Base-by-base conservation (phyloP, 495 filamentous ascomycete species). In the Hyaloscypha bicolor region DNA sequence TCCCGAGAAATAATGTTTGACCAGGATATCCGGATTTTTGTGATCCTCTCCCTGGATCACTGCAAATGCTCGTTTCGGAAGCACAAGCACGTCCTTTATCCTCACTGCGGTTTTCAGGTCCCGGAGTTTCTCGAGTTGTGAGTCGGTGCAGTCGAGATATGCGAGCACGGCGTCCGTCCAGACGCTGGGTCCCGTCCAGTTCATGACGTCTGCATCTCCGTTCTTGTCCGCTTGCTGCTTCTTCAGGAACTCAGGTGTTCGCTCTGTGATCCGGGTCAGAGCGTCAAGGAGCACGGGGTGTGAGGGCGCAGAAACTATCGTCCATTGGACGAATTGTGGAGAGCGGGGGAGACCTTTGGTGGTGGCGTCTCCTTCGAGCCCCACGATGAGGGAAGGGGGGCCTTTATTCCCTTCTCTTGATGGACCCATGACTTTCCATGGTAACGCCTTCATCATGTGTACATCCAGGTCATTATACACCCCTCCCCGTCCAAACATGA, bases 401-500 rank as follows among this genome's bases (percentile, higher is more conserved):
- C 53, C 53, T 56, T 56, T 25, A 16, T 29, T 56, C 22, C 53
- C 53, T 12, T 29, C 19, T 29, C 16, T 56, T 29, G 53, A 19
- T 30, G 53, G 53, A 12, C 53, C 53, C 53, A 56, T 56, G 21
- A 56, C 53, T 11, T 31, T 30, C 53, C 53, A 56, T 2, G 53
- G 53, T n/a, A 56, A 16, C 8, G 53, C 8, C 21, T 56, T 56
- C 29, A 56, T 31, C 6, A 56, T 9, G 30, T 56, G 53, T 56
- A 56, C 53, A 30, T 56, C 53, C 53, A 56, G 29, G 30, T 56
- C 53, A 56, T 56, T 56, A 30, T 56, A 56, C 9, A 56, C 22
- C 22, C 53, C 53, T 29, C 53, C 53, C 29, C 22, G 6, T 56
- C 21, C 53, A 56, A 29, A 56, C 53, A 56, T 56, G 16, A 56